Evolutionary conservation across 306 rosid genomes (phyloP).

Genomic region (Prinsepia uniflora): DNA sequence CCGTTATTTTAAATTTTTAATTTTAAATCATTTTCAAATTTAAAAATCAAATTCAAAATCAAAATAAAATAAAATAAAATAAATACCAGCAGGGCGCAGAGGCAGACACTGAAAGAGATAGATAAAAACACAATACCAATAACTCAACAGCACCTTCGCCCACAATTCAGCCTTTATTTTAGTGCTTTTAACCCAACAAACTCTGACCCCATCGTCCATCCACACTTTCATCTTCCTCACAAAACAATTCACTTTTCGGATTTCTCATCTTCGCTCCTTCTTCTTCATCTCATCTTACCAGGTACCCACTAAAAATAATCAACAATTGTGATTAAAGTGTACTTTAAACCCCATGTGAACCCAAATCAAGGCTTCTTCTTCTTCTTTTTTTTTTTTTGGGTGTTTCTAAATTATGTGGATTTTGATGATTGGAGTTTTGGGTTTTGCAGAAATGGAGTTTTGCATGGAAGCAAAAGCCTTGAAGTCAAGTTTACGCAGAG

Average conservation of each 20-base stretch:
- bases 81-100: background rate
- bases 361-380: background rate
- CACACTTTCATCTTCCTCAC: conserved; percentile 19
- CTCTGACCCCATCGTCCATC: conserved; percentile 31
- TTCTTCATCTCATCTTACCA: conserved; percentile 12
- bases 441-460: conserved; percentile 55
- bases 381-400: background rate
- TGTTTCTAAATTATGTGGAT: background rate
- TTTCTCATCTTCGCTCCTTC: background rate
- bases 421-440: conserved; percentile 26
- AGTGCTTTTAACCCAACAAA: conserved; percentile 36
- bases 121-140: conserved; percentile 32
- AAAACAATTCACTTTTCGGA: background rate
- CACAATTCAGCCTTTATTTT: conserved; percentile 36
- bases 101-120: conserved; percentile 7
- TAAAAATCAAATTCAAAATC: conserved; percentile 17
- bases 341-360: background rate
- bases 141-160: conserved; percentile 44
- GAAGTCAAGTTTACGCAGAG: conserved; percentile 60
- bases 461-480: conserved; percentile 59
- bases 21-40: conserved; percentile 1
- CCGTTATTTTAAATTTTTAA: background rate
- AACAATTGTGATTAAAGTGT: background rate
- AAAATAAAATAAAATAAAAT: conserved; percentile 1
- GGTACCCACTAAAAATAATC: conserved; percentile 30